phyloP scores from a whole-genome alignment of 2,329 filamentous ascomycete genomes.

The Cordyceps cateniannulata region DNA sequence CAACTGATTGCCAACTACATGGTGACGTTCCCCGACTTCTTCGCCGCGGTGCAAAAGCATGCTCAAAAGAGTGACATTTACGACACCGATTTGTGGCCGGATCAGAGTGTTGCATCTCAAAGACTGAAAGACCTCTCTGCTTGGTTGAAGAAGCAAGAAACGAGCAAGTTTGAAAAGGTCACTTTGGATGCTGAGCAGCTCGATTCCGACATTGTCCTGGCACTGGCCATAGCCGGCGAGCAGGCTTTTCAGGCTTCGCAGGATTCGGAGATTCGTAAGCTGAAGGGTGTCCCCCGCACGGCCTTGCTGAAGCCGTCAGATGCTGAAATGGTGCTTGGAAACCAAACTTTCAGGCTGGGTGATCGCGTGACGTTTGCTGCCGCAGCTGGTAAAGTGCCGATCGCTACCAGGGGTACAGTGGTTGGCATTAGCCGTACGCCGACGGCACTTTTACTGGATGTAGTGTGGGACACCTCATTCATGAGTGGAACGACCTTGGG shows the following conservation, averaged over 20 bases:
- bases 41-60: slow-evolving; percentile 78
- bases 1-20: slow-evolving; percentile 82
- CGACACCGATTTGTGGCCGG: slow-evolving; percentile 80
- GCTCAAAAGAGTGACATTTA: slow-evolving; percentile 77
- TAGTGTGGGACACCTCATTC: slow-evolving; percentile 90
- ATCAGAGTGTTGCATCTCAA: slow-evolving; percentile 60
- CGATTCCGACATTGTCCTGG: slow-evolving; percentile 80
- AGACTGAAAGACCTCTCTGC: slow-evolving; percentile 90
- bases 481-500: slow-evolving; percentile 95
- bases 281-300: slow-evolving; percentile 76
- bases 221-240: slow-evolving; percentile 73
- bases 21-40: slow-evolving; percentile 90
- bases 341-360: slow-evolving; percentile 76
- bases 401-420: slow-evolving; percentile 87
- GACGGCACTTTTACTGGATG: slow-evolving; percentile 74
- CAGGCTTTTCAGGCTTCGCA: slow-evolving; percentile 45
- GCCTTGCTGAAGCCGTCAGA: slow-evolving; percentile 90
- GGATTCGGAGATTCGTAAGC: slow-evolving; percentile 56
- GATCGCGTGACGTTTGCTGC: slow-evolving; percentile 91
- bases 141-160: slow-evolving; percentile 89
- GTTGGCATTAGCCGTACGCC: slow-evolving; percentile 87
- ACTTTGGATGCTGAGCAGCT: slow-evolving; percentile 94
- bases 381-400: slow-evolving; percentile 89
- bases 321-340: slow-evolving; percentile 84
- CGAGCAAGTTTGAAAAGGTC: slow-evolving; percentile 90